Evolutionary conservation across 164 flowering plant genomes (phyloP), one percentile per base, ranked within the genome.

Genomic region (Chimonanthus praecox): DNA sequence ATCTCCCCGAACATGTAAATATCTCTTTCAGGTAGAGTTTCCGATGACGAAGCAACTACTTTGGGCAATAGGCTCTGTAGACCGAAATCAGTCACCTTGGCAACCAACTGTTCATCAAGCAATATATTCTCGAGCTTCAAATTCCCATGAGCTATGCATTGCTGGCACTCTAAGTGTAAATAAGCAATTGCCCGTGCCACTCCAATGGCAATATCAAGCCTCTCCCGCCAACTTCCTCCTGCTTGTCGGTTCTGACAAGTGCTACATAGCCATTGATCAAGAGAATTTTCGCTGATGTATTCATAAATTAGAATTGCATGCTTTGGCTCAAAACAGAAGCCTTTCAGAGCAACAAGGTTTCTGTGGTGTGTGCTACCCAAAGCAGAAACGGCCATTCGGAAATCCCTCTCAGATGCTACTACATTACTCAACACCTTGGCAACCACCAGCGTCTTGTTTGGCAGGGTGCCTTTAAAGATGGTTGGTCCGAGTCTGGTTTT

Each of bases 351-450:
- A 11, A 83, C 90, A 64, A 87, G 85, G 70, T 87, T 84, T 47
- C 84, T 71, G 69, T 87, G 90, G 47, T 87, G 85, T n/a, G 80
- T 85, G 47, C 84, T 81, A 54, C 87, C 83, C 80, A 87, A 71
- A 18, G 72, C 80, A 64, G 90, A 76, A 72, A 85, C 84, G 44
- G 48, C 78, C 73, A 76, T 72, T 54, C 85, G 80, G 71, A 87
- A 87, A 21, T 87, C 87, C 64, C 79, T 87, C 67, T 85, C 87
- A 3, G 83, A 77, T 58, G 74, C 78, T 67, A 68, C 78, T 3
- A 80, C 81, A 71, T 76, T 58, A 44, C 74, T 61, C 70, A 87
- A 68, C 47, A 76, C 75, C 79, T 87, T 87, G 20, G 78, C 86
- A 70, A 84, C 69, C 20, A 87, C 74, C 1, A 75, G 77, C 16